These are phyloP conservation scores for Candida oleophila DNA, from an alignment of 805 yeast genomes.

Conservation along the genomic window DNA sequence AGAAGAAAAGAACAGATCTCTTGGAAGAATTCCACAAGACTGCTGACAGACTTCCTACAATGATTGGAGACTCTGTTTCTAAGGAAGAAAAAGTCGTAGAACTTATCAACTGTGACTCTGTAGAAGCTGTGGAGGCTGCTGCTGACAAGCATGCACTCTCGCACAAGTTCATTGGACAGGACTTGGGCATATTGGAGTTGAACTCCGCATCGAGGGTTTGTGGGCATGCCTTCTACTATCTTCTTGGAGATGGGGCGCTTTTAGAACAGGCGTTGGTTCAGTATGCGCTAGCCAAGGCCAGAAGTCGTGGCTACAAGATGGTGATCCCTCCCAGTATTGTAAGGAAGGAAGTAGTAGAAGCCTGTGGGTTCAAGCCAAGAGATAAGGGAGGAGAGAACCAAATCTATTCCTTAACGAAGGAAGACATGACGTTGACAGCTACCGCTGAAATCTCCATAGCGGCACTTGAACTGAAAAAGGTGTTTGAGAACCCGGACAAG, in stretches of 20 bases:
- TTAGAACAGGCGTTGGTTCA: conserved; percentile 88
- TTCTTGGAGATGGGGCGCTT: conserved; percentile 80
- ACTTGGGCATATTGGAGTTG: conserved; percentile 69
- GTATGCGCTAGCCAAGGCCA: conserved; percentile 68
- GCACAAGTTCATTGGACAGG: conserved; percentile 70
- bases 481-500: conserved; percentile 35
- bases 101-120: conserved; percentile 50
- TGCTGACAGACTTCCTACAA: conserved; percentile 63
- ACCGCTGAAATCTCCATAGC: conserved; percentile 96
- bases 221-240: conserved; percentile 87
- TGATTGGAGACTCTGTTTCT: conserved; percentile 49
- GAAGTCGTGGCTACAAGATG: conserved; percentile 64
- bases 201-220: conserved; percentile 69
- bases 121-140: conserved; percentile 15
- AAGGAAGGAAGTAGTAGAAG: conserved; percentile 68
- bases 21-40: conserved; percentile 36
- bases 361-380: conserved; percentile 94
- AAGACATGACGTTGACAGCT: conserved; percentile 72
- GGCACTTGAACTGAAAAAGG: conserved; percentile 34
- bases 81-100: conserved; percentile 44
- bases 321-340: conserved; percentile 86
- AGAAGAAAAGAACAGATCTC: conserved; percentile 19
- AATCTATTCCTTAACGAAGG: conserved; percentile 61
- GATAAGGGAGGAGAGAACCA: conserved; percentile 86
- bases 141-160: conserved; percentile 31